Evolutionary conservation across 805 yeast species (phyloP), one percentile per base, ranked within the genome.

Genomic region (Torulaspora maleeae): DNA sequence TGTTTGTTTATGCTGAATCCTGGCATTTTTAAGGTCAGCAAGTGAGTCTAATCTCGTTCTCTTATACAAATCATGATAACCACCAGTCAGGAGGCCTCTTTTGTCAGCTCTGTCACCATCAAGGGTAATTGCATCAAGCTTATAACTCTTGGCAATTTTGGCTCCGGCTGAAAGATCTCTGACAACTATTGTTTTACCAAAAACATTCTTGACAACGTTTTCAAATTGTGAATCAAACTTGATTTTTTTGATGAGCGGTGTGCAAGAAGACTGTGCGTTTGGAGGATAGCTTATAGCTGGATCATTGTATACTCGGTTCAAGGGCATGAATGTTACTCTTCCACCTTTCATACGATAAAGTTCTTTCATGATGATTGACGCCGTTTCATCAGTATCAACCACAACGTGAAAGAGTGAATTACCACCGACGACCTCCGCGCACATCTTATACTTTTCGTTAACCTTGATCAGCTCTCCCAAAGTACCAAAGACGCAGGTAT

Each of bases 61-160:
- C 48, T 77, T 77, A 54, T 73, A 76, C 17, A 54, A 56, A 55
- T 86, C 93, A 53, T 86, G 76, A 56, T 76, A 87, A 39, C 98
- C 98, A 65, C 98, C 98, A 19, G 87, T 80, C 36, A 93, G 64
- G 1, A 84, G 85, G 64, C 99, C 99, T 52, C 74, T 78, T 38
- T 79, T 80, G 55, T 87, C 95, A 40, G 87, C 87, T 52, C 87
- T 73, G 61, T 93, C 98, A 54, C 99, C 99, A 63, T 87, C 95
- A 13, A 91, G 68, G 0, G 99, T 93, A 12, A 93, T 84, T 0
- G 95, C 86, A 54, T 78, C 81, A 19, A 90, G 66, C 25, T 78
- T 76, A 60, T 72, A 77, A 8, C 69, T 64, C 38, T 77, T 76
- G 0, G 95, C 81, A 24, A 85, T 67, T 53, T 80, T 82, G 2